Conservation (phyloP, 75 land plant species). For the Cupressus sempervirens region DNA sequence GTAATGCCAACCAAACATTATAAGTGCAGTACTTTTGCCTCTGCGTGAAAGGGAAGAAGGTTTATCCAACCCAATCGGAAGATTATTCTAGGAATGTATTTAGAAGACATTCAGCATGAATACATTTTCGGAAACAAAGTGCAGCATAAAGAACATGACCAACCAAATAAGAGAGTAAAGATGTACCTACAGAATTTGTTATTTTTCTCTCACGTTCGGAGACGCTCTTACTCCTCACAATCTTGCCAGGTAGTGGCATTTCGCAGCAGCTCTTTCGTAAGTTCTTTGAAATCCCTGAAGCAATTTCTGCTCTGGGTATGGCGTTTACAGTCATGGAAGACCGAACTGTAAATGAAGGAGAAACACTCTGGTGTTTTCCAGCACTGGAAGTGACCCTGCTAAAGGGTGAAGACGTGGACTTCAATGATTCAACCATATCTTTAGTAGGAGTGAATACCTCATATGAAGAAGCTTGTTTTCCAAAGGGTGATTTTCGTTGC, state of each 20-base stretch:
- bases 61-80: too few species aligned
- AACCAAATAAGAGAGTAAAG: background rate
- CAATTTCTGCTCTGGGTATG: background rate
- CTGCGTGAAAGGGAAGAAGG: too few species aligned
- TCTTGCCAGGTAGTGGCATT: slow-evolving; percentile 3
- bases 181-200: slow-evolving; percentile 14
- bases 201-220: slow-evolving; percentile 1
- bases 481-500: background rate
- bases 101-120: background rate
- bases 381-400: slow-evolving; percentile 1
- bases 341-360: slow-evolving; percentile 4
- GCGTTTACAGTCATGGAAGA: slow-evolving; percentile 5
- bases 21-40: too few species aligned
- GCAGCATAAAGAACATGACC: background rate
- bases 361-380: background rate
- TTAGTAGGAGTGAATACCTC: slow-evolving; percentile 11
- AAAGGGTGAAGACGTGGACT: slow-evolving; percentile 5
- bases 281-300: slow-evolving; percentile 6
- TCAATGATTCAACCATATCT: slow-evolving; percentile 7
- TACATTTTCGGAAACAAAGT: background rate
- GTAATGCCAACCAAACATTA: background rate
- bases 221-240: slow-evolving; percentile 13
- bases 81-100: background rate
- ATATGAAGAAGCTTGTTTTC: slow-evolving; percentile 5
- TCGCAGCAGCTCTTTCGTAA: slow-evolving; percentile 10